phyloP scores from a whole-genome alignment of 2,329 filamentous ascomycete genomes.

The Aspergillus texensis region DNA sequence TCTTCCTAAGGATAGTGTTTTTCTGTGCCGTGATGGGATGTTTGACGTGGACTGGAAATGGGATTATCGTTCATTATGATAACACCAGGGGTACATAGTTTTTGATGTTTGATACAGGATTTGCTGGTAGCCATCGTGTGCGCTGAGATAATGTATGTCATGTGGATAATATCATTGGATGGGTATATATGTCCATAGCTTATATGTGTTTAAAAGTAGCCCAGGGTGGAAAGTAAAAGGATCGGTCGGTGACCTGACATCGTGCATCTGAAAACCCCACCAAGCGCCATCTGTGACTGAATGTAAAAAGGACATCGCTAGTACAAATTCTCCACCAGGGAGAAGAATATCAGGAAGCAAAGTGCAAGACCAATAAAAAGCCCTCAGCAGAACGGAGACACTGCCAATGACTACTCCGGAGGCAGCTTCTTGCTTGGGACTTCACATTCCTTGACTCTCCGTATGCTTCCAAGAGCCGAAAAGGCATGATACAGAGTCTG shows the following conservation, averaged over 20 bases:
- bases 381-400: rapidly evolving
- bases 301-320: background rate
- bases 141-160: rapidly evolving
- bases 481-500: background rate
- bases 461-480: background rate
- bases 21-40: background rate
- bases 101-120: background rate
- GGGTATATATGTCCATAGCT: background rate
- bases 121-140: background rate
- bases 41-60: background rate
- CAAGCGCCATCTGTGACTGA: background rate
- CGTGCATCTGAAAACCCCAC: background rate
- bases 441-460: background rate
- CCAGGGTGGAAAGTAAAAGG: background rate
- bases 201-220: background rate
- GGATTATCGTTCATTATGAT: background rate
- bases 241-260: background rate
- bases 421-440: background rate
- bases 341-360: background rate
- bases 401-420: background rate
- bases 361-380: background rate
- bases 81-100: background rate
- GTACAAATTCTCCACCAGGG: background rate
- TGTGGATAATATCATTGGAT: background rate
- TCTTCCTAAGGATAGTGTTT: background rate